Evolutionary conservation across 2,329 filamentous ascomycete species (phyloP).

Genomic region (Thielaviopsis populi): DNA sequence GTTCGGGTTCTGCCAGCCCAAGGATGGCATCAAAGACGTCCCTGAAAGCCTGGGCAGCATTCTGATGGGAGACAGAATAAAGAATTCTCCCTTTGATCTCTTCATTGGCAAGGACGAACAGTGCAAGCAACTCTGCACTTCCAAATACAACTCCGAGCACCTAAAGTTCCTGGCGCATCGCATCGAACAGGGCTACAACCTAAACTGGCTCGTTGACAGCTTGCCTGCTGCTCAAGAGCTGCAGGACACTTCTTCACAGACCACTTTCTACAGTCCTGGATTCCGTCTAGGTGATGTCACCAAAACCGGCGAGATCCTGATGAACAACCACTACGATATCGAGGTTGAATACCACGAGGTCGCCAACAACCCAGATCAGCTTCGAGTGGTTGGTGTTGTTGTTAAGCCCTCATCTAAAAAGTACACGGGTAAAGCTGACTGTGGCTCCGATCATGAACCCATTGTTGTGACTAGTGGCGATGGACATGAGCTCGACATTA

Average conservation of each 20-base stretch:
- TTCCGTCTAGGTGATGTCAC: slow-evolving; percentile 56
- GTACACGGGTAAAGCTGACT: slow-evolving; percentile 44
- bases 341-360: slow-evolving; percentile 82
- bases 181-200: slow-evolving; percentile 73
- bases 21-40: slow-evolving; percentile 60
- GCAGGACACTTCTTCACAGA: slow-evolving; percentile 57
- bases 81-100: slow-evolving; percentile 86
- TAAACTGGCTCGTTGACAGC: slow-evolving; percentile 94
- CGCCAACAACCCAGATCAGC: slow-evolving; percentile 44
- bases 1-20: slow-evolving; percentile 78
- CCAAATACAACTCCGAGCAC: slow-evolving; percentile 46
- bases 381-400: slow-evolving; percentile 79
- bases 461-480: slow-evolving; percentile 48
- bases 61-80: slow-evolving; percentile 90
- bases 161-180: slow-evolving; percentile 68
- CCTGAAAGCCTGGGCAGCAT: slow-evolving; percentile 77
- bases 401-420: slow-evolving; percentile 68
- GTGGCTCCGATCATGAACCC: slow-evolving; percentile 39
- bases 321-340: slow-evolving; percentile 97
- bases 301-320: slow-evolving; percentile 31
- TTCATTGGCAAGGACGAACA: slow-evolving; percentile 76
- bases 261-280: slow-evolving; percentile 78
- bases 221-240: slow-evolving; percentile 78
- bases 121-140: slow-evolving; percentile 65
- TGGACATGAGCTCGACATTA: slow-evolving; percentile 42